phyloP scores from a whole-genome alignment of 257 asterid genomes.

The Apocynum venetum region DNA sequence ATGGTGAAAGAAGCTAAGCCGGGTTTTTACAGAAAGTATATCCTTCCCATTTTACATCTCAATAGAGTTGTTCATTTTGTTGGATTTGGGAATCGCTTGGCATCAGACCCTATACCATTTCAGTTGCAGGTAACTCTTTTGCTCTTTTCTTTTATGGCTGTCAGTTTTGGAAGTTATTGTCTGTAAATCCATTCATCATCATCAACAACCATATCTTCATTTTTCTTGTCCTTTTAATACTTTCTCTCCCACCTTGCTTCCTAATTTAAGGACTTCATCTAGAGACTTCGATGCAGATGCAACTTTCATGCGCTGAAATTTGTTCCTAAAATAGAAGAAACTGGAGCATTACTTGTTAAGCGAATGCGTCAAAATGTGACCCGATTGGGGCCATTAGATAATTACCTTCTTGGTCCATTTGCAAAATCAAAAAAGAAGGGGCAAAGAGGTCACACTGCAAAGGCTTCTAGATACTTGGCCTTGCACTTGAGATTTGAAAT shows the following conservation, averaged over 20 bases:
- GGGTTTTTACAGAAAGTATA: conserved; percentile 72
- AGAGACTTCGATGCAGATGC: conserved; percentile 99
- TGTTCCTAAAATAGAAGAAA: conserved; percentile 84
- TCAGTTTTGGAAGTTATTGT: conserved; percentile 14
- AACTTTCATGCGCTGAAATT: conserved; percentile 91
- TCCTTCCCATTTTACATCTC: conserved; percentile 82
- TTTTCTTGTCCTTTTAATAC: conserved; percentile 13
- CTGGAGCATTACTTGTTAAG: conserved; percentile 75
- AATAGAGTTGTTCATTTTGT: conserved; percentile 87
- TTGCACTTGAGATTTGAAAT: conserved; percentile 96
- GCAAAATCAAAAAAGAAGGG: conserved; percentile 46
- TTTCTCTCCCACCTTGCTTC: conserved; percentile 40
- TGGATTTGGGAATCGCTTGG: conserved; percentile 99
- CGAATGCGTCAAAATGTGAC: conserved; percentile 89
- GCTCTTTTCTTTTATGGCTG: conserved; percentile 16
- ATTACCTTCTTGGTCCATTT: conserved; percentile 77
- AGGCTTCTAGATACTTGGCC: conserved; percentile 70
- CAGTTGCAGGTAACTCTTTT: conserved; percentile 62
- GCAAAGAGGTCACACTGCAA: conserved; percentile 43
- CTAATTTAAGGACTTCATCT: conserved; percentile 81
- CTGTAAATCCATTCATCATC: conserved; percentile 9
- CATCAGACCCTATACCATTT: conserved; percentile 89
- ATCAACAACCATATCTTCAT: conserved; percentile 9
- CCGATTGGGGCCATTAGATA: conserved; percentile 74
- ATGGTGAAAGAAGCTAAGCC: conserved; percentile 94